Base-by-base conservation (phyloP, 2,329 filamentous ascomycete species). In the Ilyonectria mors-panacis region DNA sequence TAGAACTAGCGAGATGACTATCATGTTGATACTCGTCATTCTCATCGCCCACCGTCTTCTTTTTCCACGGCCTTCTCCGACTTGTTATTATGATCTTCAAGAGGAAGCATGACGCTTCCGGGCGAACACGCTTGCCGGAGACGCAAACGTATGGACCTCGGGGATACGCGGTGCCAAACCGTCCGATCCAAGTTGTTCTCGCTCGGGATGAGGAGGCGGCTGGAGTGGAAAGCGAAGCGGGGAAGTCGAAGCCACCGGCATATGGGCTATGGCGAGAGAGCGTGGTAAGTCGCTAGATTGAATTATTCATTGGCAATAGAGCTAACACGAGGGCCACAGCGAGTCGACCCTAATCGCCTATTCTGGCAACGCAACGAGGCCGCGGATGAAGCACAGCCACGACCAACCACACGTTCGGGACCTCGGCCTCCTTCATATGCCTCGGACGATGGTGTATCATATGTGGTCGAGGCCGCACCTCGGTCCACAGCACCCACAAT, bases 251-350 rank as follows among this genome's bases (percentile, higher is more conserved):
- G 9, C 94, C 95, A 4, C 94, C 95, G 0, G 94, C 94, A 2
- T 97, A 97, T 77, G 94, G 94, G 0, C 83, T 94, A 1, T 97
- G 94, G 93, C 86, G 94, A 59, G 91, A 91, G 79, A 95, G 92
- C 75, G 93, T 96, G 80, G 91, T 93, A 86, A 80, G 91, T 89
- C 54, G 2, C 28, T 21, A 12, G 48, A 2, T 6, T 6, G 7
- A 3, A 19, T 1, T 26, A 13, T 53, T 30, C 28, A n/a, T 6
- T 9, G 6, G 19, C 19, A 44, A 17, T 35, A n/a, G 37, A 64
- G 47, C 70, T 76, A 57, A 70, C n/a, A 44, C 17, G 12, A 6
- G 6, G 55, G 23, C 44, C 6, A 30, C 73, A 93, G 88, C 87
- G 93, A 54, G 92, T 94, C 35, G 92, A 97, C 75, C 94, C 94